These are phyloP conservation scores for Gymnopus androsaceus DNA, from an alignment of 1,284 basidiomycete species.

Conservation along the genomic window DNA sequence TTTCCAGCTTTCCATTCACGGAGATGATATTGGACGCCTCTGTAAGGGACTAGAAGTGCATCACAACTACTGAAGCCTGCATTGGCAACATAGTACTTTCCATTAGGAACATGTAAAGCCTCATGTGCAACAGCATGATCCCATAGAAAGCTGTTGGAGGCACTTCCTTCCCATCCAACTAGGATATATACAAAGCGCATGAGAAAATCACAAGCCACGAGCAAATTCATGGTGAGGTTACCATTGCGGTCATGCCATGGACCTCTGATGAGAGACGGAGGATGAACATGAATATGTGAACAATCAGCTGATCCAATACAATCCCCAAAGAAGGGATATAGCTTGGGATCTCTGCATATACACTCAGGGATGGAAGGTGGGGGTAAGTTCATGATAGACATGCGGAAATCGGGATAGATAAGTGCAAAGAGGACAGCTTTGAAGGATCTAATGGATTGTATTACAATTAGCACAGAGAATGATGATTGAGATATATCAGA, in stretches of 20 bases:
- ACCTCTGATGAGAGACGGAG: not conserved
- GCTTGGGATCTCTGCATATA: constrained; percentile 23
- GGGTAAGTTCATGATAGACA: not conserved
- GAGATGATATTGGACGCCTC: constrained; percentile 20
- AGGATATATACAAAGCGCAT: constrained; percentile 32
- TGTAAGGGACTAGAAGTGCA: constrained; percentile 18
- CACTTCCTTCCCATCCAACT: constrained; percentile 35
- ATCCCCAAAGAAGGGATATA: constrained; percentile 29
- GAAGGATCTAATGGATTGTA: not conserved
- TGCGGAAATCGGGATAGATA: not conserved
- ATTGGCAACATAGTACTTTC: constrained; percentile 23
- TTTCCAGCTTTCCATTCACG: constrained; percentile 18
- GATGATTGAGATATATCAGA: constrained; percentile 16
- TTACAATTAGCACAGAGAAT: not conserved
- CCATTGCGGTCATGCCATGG: constrained; percentile 12
- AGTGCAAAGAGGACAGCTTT: not conserved
- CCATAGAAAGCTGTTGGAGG: constrained; percentile 29
- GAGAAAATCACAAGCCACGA: constrained; percentile 30
- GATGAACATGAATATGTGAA: constrained; percentile 13
- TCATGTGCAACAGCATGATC: constrained; percentile 21
- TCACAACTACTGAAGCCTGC: constrained; percentile 21
- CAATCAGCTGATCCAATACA: constrained; percentile 30
- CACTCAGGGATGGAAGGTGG: not conserved
- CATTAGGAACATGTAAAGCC: constrained; percentile 5
- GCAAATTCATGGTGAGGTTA: constrained; percentile 24